A percentile compares a stretch with the other conserved stretches of the same genome.
Evolutionary conservation across 1,284 basidiomycete genomes (phyloP).

Genomic region (Sporisorium sorghi): DNA sequence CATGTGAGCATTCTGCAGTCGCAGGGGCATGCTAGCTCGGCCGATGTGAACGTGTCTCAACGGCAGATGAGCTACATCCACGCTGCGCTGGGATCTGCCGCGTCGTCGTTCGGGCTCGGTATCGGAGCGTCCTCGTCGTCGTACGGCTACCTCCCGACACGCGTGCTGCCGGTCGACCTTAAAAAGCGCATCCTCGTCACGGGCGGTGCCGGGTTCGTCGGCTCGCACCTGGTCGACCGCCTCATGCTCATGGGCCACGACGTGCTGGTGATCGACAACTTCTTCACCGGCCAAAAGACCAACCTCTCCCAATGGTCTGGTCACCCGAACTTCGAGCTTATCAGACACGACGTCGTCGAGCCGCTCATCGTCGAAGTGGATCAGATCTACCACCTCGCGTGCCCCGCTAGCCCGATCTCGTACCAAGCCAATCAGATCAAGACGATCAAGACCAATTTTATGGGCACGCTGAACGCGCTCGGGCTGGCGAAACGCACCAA

Average conservation of each 20-base stretch:
- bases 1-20: slow-evolving; percentile 48
- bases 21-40: no score
- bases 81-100: slow-evolving; percentile 27
- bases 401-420: slow-evolving; percentile 58
- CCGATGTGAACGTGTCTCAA: slow-evolving; percentile 10
- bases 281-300: slow-evolving; percentile 95
- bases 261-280: slow-evolving; percentile 96
- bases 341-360: slow-evolving; percentile 85
- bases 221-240: slow-evolving; percentile 90
- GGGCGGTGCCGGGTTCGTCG: slow-evolving; percentile 94
- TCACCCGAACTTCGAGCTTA: slow-evolving; percentile 97
- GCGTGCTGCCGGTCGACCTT: slow-evolving; percentile 79
- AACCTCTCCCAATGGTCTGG: slow-evolving; percentile 81
- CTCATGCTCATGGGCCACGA: slow-evolving; percentile 98
- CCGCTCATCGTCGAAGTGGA: slow-evolving; percentile 60
- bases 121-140: slow-evolving; percentile 14
- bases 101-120: slow-evolving; percentile 19
- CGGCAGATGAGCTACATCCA: slow-evolving; percentile 47
- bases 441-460: slow-evolving; percentile 91
- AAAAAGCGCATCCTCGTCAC: slow-evolving; percentile 93
- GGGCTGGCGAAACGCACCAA: slow-evolving; percentile 97
- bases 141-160: slow-evolving; percentile 82
- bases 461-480: slow-evolving; percentile 89
- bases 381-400: slow-evolving; percentile 64
- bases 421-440: slow-evolving; percentile 65